These are phyloP conservation scores for Cutaneotrichosporon dermatis DNA, from an alignment of 1,284 basidiomycete species.

Conservation along the genomic window DNA sequence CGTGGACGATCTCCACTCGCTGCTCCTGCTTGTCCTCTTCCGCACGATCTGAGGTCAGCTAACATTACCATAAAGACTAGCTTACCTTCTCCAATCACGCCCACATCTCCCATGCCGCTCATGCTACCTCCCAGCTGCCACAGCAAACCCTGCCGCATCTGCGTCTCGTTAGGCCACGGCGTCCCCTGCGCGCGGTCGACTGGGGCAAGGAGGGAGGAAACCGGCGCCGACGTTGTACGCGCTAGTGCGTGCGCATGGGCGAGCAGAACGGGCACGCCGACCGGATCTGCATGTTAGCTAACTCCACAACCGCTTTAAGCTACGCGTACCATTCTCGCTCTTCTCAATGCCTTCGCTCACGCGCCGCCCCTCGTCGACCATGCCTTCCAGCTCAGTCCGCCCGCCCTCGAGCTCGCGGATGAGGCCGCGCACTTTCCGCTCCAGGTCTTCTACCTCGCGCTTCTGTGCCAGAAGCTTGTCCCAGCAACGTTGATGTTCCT, in stretches of 20 bases:
- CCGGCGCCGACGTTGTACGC: constrained; percentile 35
- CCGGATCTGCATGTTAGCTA: constrained; percentile 25
- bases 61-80: not conserved
- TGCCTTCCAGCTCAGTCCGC: constrained; percentile 29
- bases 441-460: constrained; percentile 27
- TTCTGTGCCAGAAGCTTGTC: constrained; percentile 23
- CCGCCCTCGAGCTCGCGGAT: constrained; percentile 28
- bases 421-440: constrained; percentile 24
- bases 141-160: constrained; percentile 41
- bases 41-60: constrained; percentile 5
- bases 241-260: constrained; percentile 37
- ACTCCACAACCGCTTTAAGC: not conserved
- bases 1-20: constrained; percentile 22
- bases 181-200: constrained; percentile 29
- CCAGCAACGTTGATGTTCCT: constrained; percentile 34
- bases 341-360: constrained; percentile 28
- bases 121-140: constrained; percentile 44
- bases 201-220: constrained; percentile 26
- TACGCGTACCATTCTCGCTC: constrained; percentile 26
- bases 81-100: constrained; percentile 34
- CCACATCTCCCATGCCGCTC: constrained; percentile 36
- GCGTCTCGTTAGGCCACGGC: constrained; percentile 41
- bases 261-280: constrained; percentile 27
- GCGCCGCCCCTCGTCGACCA: constrained; percentile 27
- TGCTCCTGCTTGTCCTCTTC: constrained; percentile 8